A percentile compares a stretch with the other conserved stretches of the same genome.
These are phyloP conservation scores for Teunomyces tritomae DNA, from an alignment of 805 yeast genomes.

Conservation along the genomic window DNA sequence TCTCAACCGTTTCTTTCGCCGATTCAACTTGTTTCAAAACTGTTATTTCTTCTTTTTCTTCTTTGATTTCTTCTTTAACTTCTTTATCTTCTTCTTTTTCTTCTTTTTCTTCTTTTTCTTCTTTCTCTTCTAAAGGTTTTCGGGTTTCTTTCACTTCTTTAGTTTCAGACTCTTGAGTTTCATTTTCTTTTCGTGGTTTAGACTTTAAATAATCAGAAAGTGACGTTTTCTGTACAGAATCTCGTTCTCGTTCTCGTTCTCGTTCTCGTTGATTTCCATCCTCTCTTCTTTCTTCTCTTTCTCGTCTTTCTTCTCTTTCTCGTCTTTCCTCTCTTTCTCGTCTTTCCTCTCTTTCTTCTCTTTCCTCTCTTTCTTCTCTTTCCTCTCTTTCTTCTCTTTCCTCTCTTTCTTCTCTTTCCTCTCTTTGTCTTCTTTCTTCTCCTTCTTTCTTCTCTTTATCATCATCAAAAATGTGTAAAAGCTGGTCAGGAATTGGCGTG, in stretches of 20 bases:
- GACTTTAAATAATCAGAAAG: too few species aligned
- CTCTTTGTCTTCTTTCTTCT: neutral
- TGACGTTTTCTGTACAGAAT: too few species aligned
- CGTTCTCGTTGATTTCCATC: neutral
- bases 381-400: neutral
- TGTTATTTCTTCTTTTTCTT: too few species aligned
- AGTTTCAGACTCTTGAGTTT: too few species aligned
- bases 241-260: too few species aligned
- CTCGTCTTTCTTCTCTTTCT: neutral
- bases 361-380: neutral
- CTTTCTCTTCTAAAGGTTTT: too few species aligned
- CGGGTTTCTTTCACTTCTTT: too few species aligned
- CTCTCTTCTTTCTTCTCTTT: neutral
- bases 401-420: neutral
- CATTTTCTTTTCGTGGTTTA: too few species aligned
- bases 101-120: too few species aligned
- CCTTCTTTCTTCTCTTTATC: slow-evolving; percentile 2
- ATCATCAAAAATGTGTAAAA: slow-evolving; percentile 16
- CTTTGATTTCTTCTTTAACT: too few species aligned
- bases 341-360: neutral
- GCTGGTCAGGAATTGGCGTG: slow-evolving; percentile 8
- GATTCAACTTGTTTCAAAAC: neutral
- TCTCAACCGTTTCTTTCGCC: neutral
- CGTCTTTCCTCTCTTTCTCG: too few species aligned
- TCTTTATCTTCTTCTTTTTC: too few species aligned